Base-by-base conservation (phyloP, 306 rosid species). In the Hylodesmum podocarpum region DNA sequence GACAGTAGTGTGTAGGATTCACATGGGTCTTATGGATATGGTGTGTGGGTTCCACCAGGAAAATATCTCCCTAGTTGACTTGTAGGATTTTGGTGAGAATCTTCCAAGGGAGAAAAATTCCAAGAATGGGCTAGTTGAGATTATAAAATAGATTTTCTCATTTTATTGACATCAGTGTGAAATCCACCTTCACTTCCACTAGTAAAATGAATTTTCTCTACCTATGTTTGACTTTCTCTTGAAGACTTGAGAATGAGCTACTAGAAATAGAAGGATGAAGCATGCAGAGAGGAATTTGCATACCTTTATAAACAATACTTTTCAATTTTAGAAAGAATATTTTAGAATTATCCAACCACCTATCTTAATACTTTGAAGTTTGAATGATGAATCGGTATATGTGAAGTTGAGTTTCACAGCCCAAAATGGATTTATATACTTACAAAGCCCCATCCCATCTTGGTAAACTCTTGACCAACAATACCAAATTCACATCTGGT, bases 371-470 rank as follows among this genome's bases (percentile, higher is more conserved):
- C 36, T 55, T 12, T 12, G 4, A 71, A 55, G 18, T 55, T 12
- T 12, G 4, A 71, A 34, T n/a, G 57, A 37, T 22, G 37, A 37
- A 15, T 24, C 25, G 25, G 27, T n/a, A 15, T 6, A 36, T 22
- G 11, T 36, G 36, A 37, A n/a, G 29, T 15, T 37, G 58, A 57
- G 8, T 40, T 37, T 54, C 11, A 39, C 2, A 57, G 19, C 28
- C 59, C 28, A 59, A 19, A 59, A 49, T 7, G n/a, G 25, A 39
- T 18, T 2, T 0, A 67, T 55, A 37, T 33, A 86, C 97, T 90
- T 86, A 92, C 97, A 87, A 88, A 92, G 62, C 97, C 97, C 97
- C 97, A 92, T 3, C 96, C 94, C 33, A 84, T 87, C 86, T 86
- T 92, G 82, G 96, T 92, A 89, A 92, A 92, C 81, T 92, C 92